Evolutionary conservation across 148 eudicot genomes (phyloP).

Genomic region (Vaccinium darrowii): DNA sequence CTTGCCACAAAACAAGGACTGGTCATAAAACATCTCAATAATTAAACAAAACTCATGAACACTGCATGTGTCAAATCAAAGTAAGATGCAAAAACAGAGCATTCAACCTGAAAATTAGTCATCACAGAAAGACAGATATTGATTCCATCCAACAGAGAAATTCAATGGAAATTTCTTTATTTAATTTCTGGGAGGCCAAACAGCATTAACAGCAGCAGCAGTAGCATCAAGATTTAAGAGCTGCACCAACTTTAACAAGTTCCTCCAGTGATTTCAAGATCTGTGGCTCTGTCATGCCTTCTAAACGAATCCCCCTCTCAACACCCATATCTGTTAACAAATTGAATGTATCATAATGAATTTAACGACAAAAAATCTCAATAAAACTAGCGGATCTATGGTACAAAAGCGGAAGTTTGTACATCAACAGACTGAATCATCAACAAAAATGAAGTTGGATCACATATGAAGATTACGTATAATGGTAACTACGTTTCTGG

Average conservation of each 20-base stretch:
- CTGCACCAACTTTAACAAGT: slow-evolving; percentile 69
- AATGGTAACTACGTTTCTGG: neutral
- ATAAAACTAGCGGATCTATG: neutral
- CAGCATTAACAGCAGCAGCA: slow-evolving; percentile 28
- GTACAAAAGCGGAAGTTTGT: neutral
- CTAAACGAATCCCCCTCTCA: slow-evolving; percentile 77
- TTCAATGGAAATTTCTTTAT: neutral
- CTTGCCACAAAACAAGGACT: neutral
- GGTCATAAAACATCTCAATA: neutral
- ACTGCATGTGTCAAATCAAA: neutral
- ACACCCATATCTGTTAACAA: slow-evolving; percentile 67
- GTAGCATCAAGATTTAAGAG: slow-evolving; percentile 51
- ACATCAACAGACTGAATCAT: neutral
- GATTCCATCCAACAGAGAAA: neutral
- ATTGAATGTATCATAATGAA: neutral
- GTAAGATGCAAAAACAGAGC: neutral
- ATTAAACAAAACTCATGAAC: neutral
- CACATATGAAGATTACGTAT: neutral
- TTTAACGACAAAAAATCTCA: neutral
- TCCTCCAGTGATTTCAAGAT: slow-evolving; percentile 81
- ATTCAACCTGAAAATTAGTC: neutral
- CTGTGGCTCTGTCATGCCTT: slow-evolving; percentile 75
- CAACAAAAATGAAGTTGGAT: neutral
- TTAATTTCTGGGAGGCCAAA: slow-evolving; percentile 15
- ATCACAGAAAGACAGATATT: neutral